Base-by-base conservation (phyloP, 2,329 filamentous ascomycete genomes). In the Penicillium sp. region DNA sequence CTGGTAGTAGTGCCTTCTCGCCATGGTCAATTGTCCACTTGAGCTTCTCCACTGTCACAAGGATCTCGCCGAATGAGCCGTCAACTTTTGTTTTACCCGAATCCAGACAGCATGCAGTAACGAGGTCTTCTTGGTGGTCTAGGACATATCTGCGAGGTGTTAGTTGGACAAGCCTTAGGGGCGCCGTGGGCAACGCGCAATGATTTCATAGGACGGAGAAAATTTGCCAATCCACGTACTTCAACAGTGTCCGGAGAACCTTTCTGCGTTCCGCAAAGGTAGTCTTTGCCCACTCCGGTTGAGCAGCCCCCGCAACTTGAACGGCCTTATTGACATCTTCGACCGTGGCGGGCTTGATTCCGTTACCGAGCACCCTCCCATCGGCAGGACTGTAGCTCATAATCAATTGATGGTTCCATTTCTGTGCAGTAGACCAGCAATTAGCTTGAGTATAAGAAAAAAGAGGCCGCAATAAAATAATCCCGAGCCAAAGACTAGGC, bases 51-150 rank as follows among this genome's bases (percentile, higher is more conserved):
- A 85, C 87, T 7, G 94, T 97, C 42, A 97, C 92, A 55, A 99
- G 82, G 62, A 97, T 93, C 81, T 99, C 94, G 52, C 94, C 94
- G 56, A 99, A 87, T 66, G 90, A 88, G 0, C 93, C 94, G 77
- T 99, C 94, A 40, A 97, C 87, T 80, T 93, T 90, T 2, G 95
- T 97, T 82, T 99, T 99, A 62, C 94, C 94, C 42, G 91, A 95
- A 77, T 99, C 94, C 37, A 96, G 82, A 70, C 91, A 95, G 50
- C 93, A 93, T 31, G 91, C 86, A 17, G 86, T 84, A 68, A 91
- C 93, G 67, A 99, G 95, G 27, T 88, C 83, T 64, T 93, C 89
- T 73, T 97, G 92, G 72, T 97, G 89, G 63, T 95, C 89, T 58
- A 99, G 83, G 10, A 99, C 83, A 67, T 93, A 88, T 70, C 81